Conservation (phyloP, 106 monocot genomes). For the Allium fistulosum region DNA sequence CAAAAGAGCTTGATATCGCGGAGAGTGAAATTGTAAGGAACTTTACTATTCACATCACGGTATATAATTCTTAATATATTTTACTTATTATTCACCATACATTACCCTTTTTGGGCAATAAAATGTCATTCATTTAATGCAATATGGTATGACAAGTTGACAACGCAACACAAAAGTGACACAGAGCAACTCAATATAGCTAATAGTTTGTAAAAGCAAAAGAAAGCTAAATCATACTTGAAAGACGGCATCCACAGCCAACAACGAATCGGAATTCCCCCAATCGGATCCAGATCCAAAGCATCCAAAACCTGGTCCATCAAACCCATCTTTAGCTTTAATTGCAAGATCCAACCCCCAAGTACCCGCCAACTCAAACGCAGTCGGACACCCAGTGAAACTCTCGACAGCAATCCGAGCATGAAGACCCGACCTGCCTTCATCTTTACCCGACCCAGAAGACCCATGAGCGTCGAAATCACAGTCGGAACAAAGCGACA, state of each 20-base stretch:
- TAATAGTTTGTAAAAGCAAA: too few species aligned
- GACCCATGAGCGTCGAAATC: constrained; percentile 17
- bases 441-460: neutral
- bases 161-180: too few species aligned
- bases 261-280: constrained; percentile 8
- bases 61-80: too few species aligned
- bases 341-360: constrained; percentile 40
- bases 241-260: constrained; percentile 6
- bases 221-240: neutral
- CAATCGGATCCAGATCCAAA: neutral
- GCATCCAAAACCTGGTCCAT: too few species aligned
- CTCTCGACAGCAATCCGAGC: constrained; percentile 20
- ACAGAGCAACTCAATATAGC: too few species aligned
- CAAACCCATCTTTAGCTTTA: neutral
- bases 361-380: constrained; percentile 41
- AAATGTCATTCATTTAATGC: too few species aligned
- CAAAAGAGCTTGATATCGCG: too few species aligned
- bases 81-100: too few species aligned
- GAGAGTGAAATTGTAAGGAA: too few species aligned
- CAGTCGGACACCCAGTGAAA: constrained; percentile 66
- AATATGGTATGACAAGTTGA: too few species aligned
- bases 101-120: too few species aligned
- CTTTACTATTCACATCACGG: too few species aligned
- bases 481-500: constrained; percentile 65
- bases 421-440: neutral